These are phyloP conservation scores for Metschnikowia santaceciliae DNA, from an alignment of 805 yeast genomes.

Conservation along the genomic window DNA sequence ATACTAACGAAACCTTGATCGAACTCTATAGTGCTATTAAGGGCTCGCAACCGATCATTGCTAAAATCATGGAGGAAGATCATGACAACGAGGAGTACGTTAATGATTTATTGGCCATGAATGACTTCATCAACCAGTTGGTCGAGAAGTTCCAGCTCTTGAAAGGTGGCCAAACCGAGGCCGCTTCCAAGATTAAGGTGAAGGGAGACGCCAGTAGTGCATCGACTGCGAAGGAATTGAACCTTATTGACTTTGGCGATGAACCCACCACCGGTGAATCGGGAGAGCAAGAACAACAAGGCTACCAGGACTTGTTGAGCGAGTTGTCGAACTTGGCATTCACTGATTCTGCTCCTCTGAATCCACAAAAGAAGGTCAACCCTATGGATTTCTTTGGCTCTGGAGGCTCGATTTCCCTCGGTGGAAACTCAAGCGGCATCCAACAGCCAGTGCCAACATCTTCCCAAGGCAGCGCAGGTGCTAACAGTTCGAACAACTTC, in stretches of 20 bases:
- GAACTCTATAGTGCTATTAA: constrained; percentile 79
- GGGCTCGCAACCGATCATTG: constrained; percentile 81
- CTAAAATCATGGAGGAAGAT: constrained; percentile 79
- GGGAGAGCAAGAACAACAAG: constrained; percentile 30
- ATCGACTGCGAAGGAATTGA: constrained; percentile 27
- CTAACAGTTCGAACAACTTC: constrained; percentile 7
- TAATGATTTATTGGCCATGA: constrained; percentile 58
- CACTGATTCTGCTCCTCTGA: constrained; percentile 27
- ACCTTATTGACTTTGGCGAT: constrained; percentile 43
- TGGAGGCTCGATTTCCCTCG: constrained; percentile 49
- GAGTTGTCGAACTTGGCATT: constrained; percentile 65
- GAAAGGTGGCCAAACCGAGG: constrained; percentile 57
- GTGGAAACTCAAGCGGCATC: constrained; percentile 16
- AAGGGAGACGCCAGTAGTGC: constrained; percentile 22
- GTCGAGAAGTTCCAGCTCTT: constrained; percentile 63
- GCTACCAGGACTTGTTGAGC: constrained; percentile 67
- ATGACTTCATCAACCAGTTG: constrained; percentile 70
- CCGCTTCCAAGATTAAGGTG: constrained; percentile 47
- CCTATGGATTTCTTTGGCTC: constrained; percentile 42
- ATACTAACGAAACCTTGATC: constrained; percentile 64
- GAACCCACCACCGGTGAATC: constrained; percentile 32
- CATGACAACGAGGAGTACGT: constrained; percentile 54
- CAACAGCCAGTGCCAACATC: constrained; percentile 20
- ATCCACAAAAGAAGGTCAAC: constrained; percentile 20
- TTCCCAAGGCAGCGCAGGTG: not conserved